phyloP scores from a whole-genome alignment of 306 rosid genomes.

The Gynostemma pentaphyllum region DNA sequence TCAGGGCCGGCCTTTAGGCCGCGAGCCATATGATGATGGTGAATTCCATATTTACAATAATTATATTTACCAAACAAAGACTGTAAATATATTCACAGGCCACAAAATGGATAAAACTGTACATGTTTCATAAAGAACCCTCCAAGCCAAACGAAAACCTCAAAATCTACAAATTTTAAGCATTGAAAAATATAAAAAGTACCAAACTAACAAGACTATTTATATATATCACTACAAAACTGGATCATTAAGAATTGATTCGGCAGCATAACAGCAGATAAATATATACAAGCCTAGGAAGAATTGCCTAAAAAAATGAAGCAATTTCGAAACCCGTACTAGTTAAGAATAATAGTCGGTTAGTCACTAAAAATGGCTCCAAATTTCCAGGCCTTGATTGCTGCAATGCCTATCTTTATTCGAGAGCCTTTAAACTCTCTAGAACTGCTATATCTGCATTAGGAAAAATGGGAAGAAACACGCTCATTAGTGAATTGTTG shows the following conservation, averaged over 20 bases:
- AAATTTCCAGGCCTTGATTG: not conserved
- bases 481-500: not conserved
- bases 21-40: too few species aligned
- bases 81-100: too few species aligned
- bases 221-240: not conserved
- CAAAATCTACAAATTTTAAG: too few species aligned
- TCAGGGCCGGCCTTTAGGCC: too few species aligned
- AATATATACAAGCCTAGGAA: not conserved
- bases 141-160: too few species aligned
- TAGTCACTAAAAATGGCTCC: not conserved
- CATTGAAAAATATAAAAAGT: not conserved
- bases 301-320: not conserved
- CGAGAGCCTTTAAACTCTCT: not conserved
- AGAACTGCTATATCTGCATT: not conserved
- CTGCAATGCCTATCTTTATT: not conserved
- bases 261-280: not conserved
- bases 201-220: not conserved
- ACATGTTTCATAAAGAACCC: too few species aligned
- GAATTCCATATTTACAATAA: too few species aligned
- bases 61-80: too few species aligned
- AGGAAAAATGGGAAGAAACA: not conserved
- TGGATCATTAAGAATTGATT: slow-evolving; percentile 4
- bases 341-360: not conserved
- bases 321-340: not conserved
- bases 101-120: too few species aligned